Base-by-base conservation (phyloP, 768 basidiomycete species). In the Auricularia cornea region DNA sequence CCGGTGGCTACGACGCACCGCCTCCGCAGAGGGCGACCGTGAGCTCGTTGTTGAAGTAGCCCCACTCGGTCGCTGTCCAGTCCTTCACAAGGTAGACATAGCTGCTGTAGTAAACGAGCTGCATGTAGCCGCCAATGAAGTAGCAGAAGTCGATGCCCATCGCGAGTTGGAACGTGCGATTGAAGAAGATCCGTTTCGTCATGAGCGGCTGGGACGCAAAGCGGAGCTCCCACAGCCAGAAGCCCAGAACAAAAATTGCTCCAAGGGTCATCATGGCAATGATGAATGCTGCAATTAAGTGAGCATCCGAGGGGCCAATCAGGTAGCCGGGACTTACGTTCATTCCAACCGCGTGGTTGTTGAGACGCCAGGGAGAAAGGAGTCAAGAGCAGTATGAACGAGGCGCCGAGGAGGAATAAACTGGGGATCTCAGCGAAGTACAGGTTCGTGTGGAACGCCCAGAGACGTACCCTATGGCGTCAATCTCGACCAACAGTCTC, bases 1-100 rank as follows among this genome's bases (percentile, higher is more conserved):
- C 54, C 28, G 16, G 54, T 26, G 6, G 20, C 16, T 28, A 30
- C 8, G 26, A 29, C 26, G 23, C 30, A 59, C 64, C 74, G 74
- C 26, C 26, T 16, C 26, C 28, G 31, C 80, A 81, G 20, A 79
- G 71, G 3, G 75, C 73, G 62, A 81, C 71, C 20, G 76, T 77
- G 66, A 80, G 74, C 2, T 75, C 78, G 30, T 75, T 72, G 38
- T 72, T 57, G 54, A 57, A 57, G 30, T 28, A 29, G 28, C 28
- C 54, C 54, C 54, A 57, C 11, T 41, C 69, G 66, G 78, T 79
- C 70, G 70, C 69, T 38, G 70, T 71, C 61, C 40, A 54, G 40
- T 44, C 30, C 23, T 61, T 32, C 28, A 60, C 33, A 16, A 60
- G 28, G 60, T 38, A 38, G 26, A 62, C 48, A 51, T 48, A 62